phyloP scores from a whole-genome alignment of 2,329 filamentous ascomycete species.

The Apiospora phragmitis region DNA sequence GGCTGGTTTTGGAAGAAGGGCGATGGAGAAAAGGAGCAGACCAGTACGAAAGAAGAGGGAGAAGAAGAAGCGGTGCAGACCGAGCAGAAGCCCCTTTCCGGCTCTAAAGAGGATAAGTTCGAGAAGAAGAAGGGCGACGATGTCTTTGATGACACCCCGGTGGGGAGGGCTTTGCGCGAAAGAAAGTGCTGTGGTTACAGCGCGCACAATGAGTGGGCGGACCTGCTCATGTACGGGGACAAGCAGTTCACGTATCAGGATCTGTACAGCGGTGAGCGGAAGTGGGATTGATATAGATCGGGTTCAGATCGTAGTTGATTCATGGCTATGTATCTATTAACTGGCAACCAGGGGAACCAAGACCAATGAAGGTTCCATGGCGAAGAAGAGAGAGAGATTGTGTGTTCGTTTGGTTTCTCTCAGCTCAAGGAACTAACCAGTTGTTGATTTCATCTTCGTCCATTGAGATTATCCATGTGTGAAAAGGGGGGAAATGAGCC shows the following conservation, averaged over 20 bases:
- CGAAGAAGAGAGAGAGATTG: too few relatives aligned
- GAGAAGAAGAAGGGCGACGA: not conserved
- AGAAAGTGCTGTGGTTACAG: not conserved
- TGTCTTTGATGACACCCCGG: not conserved
- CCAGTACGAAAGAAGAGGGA: not conserved
- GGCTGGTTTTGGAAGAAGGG: not conserved
- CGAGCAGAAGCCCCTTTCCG: not conserved
- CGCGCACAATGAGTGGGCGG: slow-evolving; percentile 2
- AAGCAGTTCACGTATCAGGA: not conserved
- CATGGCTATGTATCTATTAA: not conserved
- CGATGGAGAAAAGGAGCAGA: not conserved
- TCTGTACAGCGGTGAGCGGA: not conserved
- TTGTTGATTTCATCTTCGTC: too few relatives aligned
- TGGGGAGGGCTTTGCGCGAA: not conserved
- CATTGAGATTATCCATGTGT: too few relatives aligned
- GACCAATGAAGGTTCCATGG: not conserved
- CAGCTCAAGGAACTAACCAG: too few relatives aligned
- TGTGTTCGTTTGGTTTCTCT: not conserved
- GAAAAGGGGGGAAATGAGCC: too few relatives aligned
- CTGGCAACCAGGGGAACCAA: too few relatives aligned
- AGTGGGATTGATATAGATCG: not conserved
- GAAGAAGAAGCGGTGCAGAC: not conserved
- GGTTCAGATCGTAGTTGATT: not conserved
- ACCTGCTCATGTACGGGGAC: not conserved
- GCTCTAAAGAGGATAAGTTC: not conserved